phyloP scores from a whole-genome alignment of 1,284 basidiomycete species.

The Pholiota adiposa region DNA sequence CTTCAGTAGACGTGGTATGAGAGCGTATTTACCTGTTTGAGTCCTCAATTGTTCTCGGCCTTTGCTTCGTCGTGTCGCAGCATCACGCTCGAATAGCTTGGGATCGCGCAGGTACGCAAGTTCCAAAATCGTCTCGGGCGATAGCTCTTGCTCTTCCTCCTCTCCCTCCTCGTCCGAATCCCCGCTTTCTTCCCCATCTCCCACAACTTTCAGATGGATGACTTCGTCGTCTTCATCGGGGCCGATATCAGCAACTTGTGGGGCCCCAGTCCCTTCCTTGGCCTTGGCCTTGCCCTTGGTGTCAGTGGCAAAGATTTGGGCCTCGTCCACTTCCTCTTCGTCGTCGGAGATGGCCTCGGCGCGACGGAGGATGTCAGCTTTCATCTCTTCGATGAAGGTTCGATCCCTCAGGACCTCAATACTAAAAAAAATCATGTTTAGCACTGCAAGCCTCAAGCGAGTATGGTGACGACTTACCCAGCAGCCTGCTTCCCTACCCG shows the following conservation, averaged over 20 bases:
- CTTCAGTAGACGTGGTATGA: background rate
- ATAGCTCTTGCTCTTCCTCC: conserved; percentile 41
- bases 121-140: conserved; percentile 71
- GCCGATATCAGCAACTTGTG: conserved; percentile 20
- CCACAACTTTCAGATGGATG: conserved; percentile 47
- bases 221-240: conserved; percentile 56
- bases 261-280: conserved; percentile 31
- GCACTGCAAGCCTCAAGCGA: conserved; percentile 13
- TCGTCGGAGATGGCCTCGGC: conserved; percentile 74
- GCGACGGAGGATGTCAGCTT: conserved; percentile 78
- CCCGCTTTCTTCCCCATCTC: conserved; percentile 64
- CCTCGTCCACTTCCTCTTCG: conserved; percentile 57
- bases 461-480: conserved; percentile 39
- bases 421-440: conserved; percentile 32
- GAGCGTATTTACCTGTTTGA: conserved; percentile 55
- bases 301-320: conserved; percentile 17
- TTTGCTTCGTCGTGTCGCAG: conserved; percentile 69
- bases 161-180: conserved; percentile 49
- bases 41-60: conserved; percentile 65
- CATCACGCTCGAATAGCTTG: conserved; percentile 78
- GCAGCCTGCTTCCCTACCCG: conserved; percentile 73
- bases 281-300: conserved; percentile 32
- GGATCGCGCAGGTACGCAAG: conserved; percentile 76
- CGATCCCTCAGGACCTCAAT: conserved; percentile 58
- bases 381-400: conserved; percentile 73